phyloP scores from a whole-genome alignment of 108 stramenopile species.

The Skeletonema potamos region DNA sequence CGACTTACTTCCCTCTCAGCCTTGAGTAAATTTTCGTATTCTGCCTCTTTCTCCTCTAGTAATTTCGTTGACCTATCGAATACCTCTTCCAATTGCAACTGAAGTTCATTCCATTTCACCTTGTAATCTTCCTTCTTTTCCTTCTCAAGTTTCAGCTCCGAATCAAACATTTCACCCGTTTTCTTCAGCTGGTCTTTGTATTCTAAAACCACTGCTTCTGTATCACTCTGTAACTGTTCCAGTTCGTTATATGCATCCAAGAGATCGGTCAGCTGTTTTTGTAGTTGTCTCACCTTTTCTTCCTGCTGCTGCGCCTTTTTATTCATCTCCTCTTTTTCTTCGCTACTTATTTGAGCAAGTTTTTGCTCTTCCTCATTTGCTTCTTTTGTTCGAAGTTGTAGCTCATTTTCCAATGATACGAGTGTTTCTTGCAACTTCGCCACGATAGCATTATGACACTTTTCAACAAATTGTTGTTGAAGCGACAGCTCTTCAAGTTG shows the following conservation, averaged over 20 bases:
- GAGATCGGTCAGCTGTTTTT: conserved; percentile 23
- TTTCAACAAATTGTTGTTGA: conserved; percentile 10
- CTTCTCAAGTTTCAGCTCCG: neutral
- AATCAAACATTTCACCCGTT: neutral
- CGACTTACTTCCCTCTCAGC: conserved; percentile 4
- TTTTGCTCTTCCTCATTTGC: neutral
- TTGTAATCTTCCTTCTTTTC: conserved; percentile 6
- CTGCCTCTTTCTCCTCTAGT: neutral
- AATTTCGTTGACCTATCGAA: neutral
- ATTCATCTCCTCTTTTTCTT: neutral
- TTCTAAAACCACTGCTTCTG: neutral
- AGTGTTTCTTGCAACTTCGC: conserved; percentile 7
- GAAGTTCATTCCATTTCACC: conserved; percentile 6
- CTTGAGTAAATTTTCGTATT: conserved; percentile 18
- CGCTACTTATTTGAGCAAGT: neutral
- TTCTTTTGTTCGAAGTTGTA: neutral
- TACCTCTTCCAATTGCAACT: conserved; percentile 8
- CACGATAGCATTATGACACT: conserved; percentile 13
- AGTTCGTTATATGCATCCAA: conserved; percentile 32
- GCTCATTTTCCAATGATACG: conserved; percentile 1
- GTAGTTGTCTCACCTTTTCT: conserved; percentile 10
- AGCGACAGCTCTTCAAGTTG: neutral
- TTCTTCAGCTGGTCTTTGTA: conserved; percentile 6
- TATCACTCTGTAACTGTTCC: conserved; percentile 24
- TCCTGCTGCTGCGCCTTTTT: conserved; percentile 2